Percentiles rank a stretch among this genome's conserved stretches.
These are phyloP conservation scores for Tricholomella constricta DNA, from an alignment of 768 basidiomycete genomes.

Conservation along the genomic window DNA sequence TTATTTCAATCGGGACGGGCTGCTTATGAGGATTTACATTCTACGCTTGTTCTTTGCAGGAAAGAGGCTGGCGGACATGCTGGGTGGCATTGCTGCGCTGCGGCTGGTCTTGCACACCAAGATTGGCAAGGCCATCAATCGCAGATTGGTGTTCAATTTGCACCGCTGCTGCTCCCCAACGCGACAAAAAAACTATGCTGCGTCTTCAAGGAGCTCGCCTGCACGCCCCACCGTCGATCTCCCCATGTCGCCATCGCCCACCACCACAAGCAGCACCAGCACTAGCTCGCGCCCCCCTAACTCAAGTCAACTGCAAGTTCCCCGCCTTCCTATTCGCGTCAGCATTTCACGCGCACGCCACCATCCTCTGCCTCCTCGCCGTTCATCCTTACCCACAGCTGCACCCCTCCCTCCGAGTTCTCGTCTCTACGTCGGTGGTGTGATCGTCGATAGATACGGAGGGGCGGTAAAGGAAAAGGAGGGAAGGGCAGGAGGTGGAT, in stretches of 20 bases:
- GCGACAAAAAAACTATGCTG: slow-evolving; percentile 1
- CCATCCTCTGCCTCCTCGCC: slow-evolving; percentile 1
- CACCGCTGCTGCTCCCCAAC: slow-evolving; percentile 35
- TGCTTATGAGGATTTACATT: slow-evolving; percentile 43
- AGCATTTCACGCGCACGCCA: too few relatives aligned
- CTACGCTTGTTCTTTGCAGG: slow-evolving; percentile 63
- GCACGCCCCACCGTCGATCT: slow-evolving; percentile 25
- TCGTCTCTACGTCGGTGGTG: too few relatives aligned
- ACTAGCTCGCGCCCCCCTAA: slow-evolving; percentile 38
- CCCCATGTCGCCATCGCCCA: slow-evolving; percentile 24
- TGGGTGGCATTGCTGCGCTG: slow-evolving; percentile 71
- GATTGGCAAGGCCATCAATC: slow-evolving; percentile 62
- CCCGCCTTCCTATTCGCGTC: slow-evolving; percentile 11
- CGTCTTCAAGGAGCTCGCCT: slow-evolving; percentile 34
- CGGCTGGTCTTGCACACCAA: slow-evolving; percentile 66
- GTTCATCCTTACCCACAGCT: slow-evolving; percentile 15
- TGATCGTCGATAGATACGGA: too few relatives aligned
- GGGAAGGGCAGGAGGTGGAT: too few relatives aligned
- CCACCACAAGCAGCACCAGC: background rate
- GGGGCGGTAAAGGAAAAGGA: too few relatives aligned
- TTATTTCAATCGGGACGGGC: background rate
- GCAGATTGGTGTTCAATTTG: slow-evolving; percentile 68
- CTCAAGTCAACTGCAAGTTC: slow-evolving; percentile 55
- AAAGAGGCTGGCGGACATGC: slow-evolving; percentile 49
- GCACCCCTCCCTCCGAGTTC: too few relatives aligned